Evolutionary conservation across 192 early-diverging fungal species (phyloP), one percentile per base, ranked within the genome.

Genomic region (Diversispora epigaea): DNA sequence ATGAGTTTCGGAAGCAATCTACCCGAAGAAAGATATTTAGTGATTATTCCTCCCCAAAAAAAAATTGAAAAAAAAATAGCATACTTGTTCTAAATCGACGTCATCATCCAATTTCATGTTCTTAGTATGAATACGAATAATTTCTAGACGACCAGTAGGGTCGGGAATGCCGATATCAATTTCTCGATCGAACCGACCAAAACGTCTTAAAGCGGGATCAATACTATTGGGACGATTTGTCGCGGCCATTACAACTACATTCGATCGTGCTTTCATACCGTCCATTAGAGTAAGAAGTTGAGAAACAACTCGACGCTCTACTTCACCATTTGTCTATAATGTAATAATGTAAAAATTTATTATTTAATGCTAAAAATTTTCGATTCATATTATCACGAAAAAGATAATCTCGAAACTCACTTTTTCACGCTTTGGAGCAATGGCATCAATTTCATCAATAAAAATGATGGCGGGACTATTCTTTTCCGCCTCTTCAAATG

Each of bases 81-180:
- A 10, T 57, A 72, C 70, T 82, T 95, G 92, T 80, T 98, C 96
- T 63, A 99, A 82, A 80, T 99, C 96, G 52, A 98, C 97, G 71
- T 98, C 95, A 61, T 98, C 96, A 68, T 87, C 94, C 71, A 99
- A 82, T 81, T 96, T 97, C 97, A 98, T 98, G 80, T 98, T 98
- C 85, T 98, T 98, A 79, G 97, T 98, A 88, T 98, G 97, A 76
- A 99, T 98, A 78, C 96, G 91, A 76, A 99, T 85, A 68, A 99
- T 97, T 83, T 98, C 96, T n/a, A 98, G 87, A 77, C 97, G 93
- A 49, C 97, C 97, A 76, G 91, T 97, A 10, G 96, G 96, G 79
- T 99, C 97, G 6, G 97, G 97, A 76, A 99, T 98, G 79, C 96
- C 96, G 85, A 99, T 99, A 81, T 98, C 96, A 25, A 99, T 86